phyloP scores from a whole-genome alignment of 2,329 filamentous ascomycete species.

The Diaporthe nobilis region DNA sequence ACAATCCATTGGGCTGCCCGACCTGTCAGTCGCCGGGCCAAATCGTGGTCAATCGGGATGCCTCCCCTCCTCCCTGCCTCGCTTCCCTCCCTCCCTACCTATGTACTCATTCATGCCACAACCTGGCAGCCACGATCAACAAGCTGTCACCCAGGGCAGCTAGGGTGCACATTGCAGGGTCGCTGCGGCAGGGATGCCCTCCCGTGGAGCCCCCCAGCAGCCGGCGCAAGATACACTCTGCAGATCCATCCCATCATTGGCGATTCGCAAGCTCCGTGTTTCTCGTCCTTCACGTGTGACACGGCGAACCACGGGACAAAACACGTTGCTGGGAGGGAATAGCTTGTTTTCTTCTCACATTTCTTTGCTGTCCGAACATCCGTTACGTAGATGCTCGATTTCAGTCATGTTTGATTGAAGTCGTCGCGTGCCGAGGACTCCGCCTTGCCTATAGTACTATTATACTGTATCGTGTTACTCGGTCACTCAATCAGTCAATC shows the following conservation, averaged over 20 bases:
- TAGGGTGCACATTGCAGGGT: slow-evolving; percentile 14
- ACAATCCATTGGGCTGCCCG: not conserved
- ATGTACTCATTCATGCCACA: not conserved
- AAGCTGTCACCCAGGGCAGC: not conserved
- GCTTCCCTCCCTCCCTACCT: not conserved
- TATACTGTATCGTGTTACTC: not conserved
- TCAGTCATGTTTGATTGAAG: not conserved
- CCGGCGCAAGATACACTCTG: slow-evolving; percentile 23
- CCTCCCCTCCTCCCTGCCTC: not conserved
- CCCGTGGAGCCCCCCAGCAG: not conserved
- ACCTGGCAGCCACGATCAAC: not conserved
- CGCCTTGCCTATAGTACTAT: not conserved
- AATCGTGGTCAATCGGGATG: not conserved
- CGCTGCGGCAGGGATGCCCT: slow-evolving; percentile 11
- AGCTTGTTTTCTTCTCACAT: not conserved
- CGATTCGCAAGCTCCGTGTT: slow-evolving; percentile 20
- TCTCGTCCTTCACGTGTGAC: slow-evolving; percentile 26
- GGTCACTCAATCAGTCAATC: not conserved
- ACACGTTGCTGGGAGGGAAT: not conserved
- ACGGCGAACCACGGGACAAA: slow-evolving; percentile 17
- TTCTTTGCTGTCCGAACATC: not conserved
- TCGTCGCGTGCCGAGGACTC: not conserved
- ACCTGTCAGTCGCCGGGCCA: not conserved
- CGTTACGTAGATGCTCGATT: not conserved
- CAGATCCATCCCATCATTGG: slow-evolving; percentile 29